phyloP scores from a whole-genome alignment of 176 grass and related monocot species.

The Saccharum officinarum region DNA sequence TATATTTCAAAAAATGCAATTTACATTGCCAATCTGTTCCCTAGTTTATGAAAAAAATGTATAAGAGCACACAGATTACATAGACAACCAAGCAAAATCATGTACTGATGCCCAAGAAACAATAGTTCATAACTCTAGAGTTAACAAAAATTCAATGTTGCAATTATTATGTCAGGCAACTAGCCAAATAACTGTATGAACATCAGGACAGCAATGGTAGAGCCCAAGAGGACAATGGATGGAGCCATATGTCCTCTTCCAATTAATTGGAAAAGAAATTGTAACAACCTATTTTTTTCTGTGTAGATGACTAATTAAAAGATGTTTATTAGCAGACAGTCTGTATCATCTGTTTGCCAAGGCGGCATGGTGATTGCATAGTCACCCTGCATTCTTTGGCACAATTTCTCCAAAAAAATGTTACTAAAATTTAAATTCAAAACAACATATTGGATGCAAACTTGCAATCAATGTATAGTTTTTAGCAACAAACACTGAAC shows the following conservation, averaged over 20 bases:
- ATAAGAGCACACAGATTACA: background rate
- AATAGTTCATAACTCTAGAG: background rate
- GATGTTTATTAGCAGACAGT: background rate
- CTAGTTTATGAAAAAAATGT: background rate
- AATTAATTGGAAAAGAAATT: background rate
- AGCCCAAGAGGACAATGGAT: background rate
- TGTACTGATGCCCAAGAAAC: background rate
- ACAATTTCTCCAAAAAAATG: background rate
- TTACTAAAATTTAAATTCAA: background rate
- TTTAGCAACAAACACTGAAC: background rate
- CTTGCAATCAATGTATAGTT: background rate
- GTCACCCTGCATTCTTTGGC: background rate
- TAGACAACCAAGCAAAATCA: background rate
- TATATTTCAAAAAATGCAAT: background rate
- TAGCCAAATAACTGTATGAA: background rate
- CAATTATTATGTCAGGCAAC: conserved; percentile 7
- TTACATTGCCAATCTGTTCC: background rate
- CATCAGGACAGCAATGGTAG: background rate
- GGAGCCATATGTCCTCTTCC: background rate
- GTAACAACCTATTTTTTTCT: background rate
- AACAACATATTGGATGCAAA: background rate
- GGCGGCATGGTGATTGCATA: background rate
- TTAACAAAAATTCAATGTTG: background rate
- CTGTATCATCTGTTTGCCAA: background rate
- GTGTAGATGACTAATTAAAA: background rate